Percentiles rank a stretch among this genome's conserved stretches.
These are phyloP conservation scores for Malassezia globosa DNA, from an alignment of 1,284 basidiomycete genomes.

Conservation along the genomic window DNA sequence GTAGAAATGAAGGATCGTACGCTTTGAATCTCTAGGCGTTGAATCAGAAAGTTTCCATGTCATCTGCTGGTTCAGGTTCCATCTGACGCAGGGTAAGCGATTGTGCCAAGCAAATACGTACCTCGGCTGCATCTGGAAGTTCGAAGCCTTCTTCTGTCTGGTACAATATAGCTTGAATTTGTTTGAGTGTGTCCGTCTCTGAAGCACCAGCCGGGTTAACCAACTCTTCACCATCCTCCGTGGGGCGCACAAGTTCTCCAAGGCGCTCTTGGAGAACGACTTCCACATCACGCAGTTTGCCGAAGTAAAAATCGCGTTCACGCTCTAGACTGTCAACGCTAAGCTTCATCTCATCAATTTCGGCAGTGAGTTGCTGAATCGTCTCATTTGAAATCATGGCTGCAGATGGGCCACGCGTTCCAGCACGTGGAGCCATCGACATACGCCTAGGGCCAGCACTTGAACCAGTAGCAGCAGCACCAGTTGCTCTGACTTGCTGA, in stretches of 20 bases:
- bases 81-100: background rate
- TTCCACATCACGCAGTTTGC: constrained; percentile 75
- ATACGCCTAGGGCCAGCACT: background rate
- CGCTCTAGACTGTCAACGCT: constrained; percentile 73
- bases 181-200: constrained; percentile 61
- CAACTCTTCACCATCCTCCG: constrained; percentile 11
- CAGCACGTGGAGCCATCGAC: constrained; percentile 10
- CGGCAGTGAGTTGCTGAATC: constrained; percentile 58
- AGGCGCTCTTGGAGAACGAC: constrained; percentile 59
- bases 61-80: constrained; percentile 10
- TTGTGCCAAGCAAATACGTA: background rate
- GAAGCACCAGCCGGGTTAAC: constrained; percentile 4
- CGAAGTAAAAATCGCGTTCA: constrained; percentile 96
- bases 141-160: constrained; percentile 60
- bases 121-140: constrained; percentile 33
- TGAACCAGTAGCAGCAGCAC: background rate
- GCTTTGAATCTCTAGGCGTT: no score
- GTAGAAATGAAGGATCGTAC: no score
- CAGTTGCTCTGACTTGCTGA: background rate
- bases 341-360: constrained; percentile 69
- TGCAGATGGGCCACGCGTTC: constrained; percentile 1
- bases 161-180: constrained; percentile 88
- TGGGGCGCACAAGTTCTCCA: constrained; percentile 18
- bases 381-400: constrained; percentile 44
- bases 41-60: constrained; percentile 15